Percentiles rank a stretch among this genome's conserved stretches.
Conservation (phyloP, 108 stramenopile genomes). For the Bacterosira constricta region DNA sequence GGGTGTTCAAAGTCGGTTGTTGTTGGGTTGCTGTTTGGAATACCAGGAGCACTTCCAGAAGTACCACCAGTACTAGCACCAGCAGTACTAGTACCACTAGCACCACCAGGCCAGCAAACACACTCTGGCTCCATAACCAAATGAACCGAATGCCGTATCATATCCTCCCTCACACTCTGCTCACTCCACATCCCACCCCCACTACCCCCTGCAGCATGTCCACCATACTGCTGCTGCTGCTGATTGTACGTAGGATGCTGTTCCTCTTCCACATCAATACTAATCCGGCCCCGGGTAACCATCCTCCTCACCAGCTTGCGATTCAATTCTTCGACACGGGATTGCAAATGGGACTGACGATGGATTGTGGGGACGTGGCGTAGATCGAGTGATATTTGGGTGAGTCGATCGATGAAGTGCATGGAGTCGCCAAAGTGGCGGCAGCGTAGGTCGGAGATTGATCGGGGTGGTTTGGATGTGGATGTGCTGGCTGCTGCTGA, state of each 20-base stretch:
- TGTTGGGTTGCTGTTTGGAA: no score
- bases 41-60: no score
- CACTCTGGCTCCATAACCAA: conserved; percentile 72
- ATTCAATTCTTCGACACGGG: conserved; percentile 72
- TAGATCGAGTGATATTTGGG: conserved; percentile 81
- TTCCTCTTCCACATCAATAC: conserved; percentile 79
- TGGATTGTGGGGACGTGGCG: conserved; percentile 57
- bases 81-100: background rate
- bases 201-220: conserved; percentile 27
- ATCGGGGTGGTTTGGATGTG: conserved; percentile 45
- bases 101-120: conserved; percentile 67
- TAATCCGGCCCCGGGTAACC: conserved; percentile 76
- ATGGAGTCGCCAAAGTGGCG: conserved; percentile 90
- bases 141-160: conserved; percentile 82
- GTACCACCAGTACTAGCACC: no score
- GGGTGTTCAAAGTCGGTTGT: conserved; percentile 33
- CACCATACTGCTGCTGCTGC: conserved; percentile 48
- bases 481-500: background rate
- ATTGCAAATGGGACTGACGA: conserved; percentile 53
- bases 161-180: conserved; percentile 61
- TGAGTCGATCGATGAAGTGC: conserved; percentile 84
- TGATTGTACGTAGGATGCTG: background rate
- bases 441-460: conserved; percentile 75
- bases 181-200: conserved; percentile 44
- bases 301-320: conserved; percentile 76